Evolutionary conservation across 371 early-diverging fungal genomes (phyloP), one percentile per base, ranked within the genome.

Genomic region (Mortierella sp.): DNA sequence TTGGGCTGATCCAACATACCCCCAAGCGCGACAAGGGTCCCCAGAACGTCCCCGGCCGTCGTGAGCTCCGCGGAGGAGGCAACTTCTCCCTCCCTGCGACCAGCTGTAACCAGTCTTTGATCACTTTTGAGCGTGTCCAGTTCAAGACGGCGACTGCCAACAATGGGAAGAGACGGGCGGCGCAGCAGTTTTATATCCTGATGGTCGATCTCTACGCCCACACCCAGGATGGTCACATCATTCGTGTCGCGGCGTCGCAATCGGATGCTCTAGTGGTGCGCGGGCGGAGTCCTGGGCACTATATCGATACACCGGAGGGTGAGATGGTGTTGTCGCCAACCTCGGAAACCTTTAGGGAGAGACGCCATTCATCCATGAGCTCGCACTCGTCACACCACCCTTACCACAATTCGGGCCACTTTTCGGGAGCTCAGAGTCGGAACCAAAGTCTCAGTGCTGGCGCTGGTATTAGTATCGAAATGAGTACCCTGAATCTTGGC

Each of bases 1-100:
- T 98, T 24, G 94, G 94, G 19, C 87, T 98, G 8, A 91, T 97
- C 50, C 97, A 97, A 77, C 97, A 97, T 80, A 97, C 98, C 0
- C 92, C 97, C n/a, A 98, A 98, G 87, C 94, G 98, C 43, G 97
- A 97, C 87, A 96, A 96, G 81, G 97, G 97, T 0, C 97, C 97
- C 3, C 96, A 97, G 87, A 90, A 88, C 28, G 82, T 89, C 10
- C 96, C 96, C n/a, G 88, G 89, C 50, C 93, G 93, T 37, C 89
- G 91, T 72, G 88, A 93, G 2, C 86, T 93, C 34, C 90, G 89
- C 13, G 89, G 92, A 24, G 93, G 92, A 14, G 93, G 93, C 26
- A 87, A 90, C 55, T 73, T 92, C 16, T 84, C 88, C 31, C 74
- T 91, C 31, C 87, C 83, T n/a, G 73, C 80, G 48, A 26, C 79